A percentile compares a stretch with the other conserved stretches of the same genome.
phyloP scores from a whole-genome alignment of 1,284 basidiomycete genomes.

The Meripilus lineatus region DNA sequence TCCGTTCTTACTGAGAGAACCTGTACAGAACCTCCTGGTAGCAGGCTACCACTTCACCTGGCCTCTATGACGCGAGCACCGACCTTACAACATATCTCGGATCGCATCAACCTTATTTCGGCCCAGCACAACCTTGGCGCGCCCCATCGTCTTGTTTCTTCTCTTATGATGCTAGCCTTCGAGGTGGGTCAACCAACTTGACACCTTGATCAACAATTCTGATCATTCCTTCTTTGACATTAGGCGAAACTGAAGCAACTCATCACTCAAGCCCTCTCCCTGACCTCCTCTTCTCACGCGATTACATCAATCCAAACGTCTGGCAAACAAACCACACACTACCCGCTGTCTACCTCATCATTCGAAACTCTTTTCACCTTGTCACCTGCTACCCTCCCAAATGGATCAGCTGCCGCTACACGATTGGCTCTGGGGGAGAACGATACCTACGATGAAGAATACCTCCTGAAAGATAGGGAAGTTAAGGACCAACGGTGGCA shows the following conservation, averaged over 20 bases:
- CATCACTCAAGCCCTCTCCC: slow-evolving; percentile 69
- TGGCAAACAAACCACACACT: slow-evolving; percentile 39
- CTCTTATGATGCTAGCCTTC: slow-evolving; percentile 66
- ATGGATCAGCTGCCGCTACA: slow-evolving; percentile 69
- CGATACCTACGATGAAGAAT: slow-evolving; percentile 48
- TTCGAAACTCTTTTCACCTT: slow-evolving; percentile 75
- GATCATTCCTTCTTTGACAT: not conserved
- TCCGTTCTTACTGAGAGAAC: too few species aligned
- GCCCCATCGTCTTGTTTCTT: slow-evolving; percentile 58
- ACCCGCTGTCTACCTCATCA: slow-evolving; percentile 58
- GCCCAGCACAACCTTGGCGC: slow-evolving; percentile 66
- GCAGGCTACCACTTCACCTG: slow-evolving; percentile 62
- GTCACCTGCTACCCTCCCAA: slow-evolving; percentile 71
- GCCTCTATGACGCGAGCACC: slow-evolving; percentile 65
- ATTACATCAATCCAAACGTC: slow-evolving; percentile 73
- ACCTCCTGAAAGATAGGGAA: slow-evolving; percentile 57
- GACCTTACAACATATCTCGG: slow-evolving; percentile 71
- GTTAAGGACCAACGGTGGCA: slow-evolving; percentile 69
- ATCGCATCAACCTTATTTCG: slow-evolving; percentile 74
- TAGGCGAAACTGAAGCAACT: slow-evolving; percentile 80
- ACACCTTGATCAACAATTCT: not conserved
- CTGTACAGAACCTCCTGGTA: slow-evolving; percentile 60
- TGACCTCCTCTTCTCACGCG: slow-evolving; percentile 70
- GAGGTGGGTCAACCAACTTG: slow-evolving; percentile 44
- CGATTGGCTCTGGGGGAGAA: slow-evolving; percentile 57